Conservation (phyloP, 2,329 filamentous ascomycete species). For the Trichoderma sp. region DNA sequence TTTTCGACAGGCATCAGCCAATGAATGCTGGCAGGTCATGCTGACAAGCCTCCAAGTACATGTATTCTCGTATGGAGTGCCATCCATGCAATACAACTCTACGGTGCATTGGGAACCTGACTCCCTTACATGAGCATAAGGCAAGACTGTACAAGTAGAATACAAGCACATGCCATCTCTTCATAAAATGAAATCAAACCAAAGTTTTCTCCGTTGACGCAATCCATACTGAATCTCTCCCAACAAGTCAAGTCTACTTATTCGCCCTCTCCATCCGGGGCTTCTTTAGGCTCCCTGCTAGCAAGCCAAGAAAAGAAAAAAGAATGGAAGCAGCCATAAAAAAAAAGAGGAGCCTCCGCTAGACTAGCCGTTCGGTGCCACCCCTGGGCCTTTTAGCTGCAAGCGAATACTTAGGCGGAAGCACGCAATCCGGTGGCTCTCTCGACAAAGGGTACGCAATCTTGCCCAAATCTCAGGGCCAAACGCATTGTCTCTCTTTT, state of each 20-base stretch:
- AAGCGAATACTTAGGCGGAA: conserved; percentile 39
- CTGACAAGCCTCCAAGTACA: neutral
- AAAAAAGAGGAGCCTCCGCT: conserved; percentile 4
- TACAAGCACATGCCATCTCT: neutral
- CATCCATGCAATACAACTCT: neutral
- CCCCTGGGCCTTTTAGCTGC: conserved; percentile 21
- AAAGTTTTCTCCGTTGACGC: conserved; percentile 14
- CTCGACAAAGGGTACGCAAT: conserved; percentile 28
- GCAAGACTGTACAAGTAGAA: neutral
- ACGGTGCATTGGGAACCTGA: neutral
- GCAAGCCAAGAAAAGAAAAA: conserved; percentile 1
- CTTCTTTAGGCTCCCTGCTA: neutral
- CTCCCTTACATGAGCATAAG: neutral
- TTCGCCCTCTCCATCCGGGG: neutral
- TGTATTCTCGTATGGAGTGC: neutral
- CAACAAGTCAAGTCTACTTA: neutral
- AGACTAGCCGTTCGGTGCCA: conserved; percentile 9
- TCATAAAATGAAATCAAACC: neutral
- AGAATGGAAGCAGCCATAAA: neutral
- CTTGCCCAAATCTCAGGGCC: conserved; percentile 17
- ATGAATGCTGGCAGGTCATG: neutral
- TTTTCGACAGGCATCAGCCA: neutral
- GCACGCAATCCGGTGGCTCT: conserved; percentile 35
- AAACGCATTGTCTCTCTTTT: neutral
- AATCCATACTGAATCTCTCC: conserved; percentile 1